These are phyloP conservation scores for Salvia miltiorrhiza DNA, from an alignment of 257 asterid genomes.

Conservation along the genomic window DNA sequence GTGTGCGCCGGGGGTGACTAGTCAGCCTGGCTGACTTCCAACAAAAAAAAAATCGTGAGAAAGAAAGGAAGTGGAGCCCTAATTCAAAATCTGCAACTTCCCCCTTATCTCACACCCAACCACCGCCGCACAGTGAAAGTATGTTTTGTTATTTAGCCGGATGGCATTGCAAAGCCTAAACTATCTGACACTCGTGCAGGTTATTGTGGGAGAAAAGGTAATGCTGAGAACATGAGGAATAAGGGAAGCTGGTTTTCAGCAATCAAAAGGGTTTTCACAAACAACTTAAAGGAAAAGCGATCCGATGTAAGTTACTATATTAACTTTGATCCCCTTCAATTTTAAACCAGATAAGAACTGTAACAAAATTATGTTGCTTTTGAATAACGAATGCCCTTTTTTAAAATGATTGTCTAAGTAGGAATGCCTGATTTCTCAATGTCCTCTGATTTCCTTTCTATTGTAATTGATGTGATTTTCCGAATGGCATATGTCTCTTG, in stretches of 20 bases:
- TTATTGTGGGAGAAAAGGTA: constrained; percentile 53
- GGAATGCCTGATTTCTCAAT: not conserved
- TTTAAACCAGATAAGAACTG: too few relatives aligned
- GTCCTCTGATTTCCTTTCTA: not conserved
- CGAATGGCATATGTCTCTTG: not conserved
- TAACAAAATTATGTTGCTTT: not conserved
- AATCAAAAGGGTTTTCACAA: constrained; percentile 74
- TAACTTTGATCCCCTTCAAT: too few relatives aligned
- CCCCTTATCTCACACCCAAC: too few relatives aligned
- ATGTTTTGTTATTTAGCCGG: not conserved
- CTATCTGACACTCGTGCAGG: too few relatives aligned
- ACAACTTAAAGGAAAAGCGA: constrained; percentile 66
- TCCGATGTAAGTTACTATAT: constrained; percentile 44
- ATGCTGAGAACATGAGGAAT: constrained; percentile 92
- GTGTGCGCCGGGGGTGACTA: too few relatives aligned
- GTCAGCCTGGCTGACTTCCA: too few relatives aligned
- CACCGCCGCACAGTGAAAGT: too few relatives aligned
- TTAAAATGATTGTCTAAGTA: not conserved
- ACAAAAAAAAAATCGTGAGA: too few relatives aligned
- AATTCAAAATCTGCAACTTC: too few relatives aligned
- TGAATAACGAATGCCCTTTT: not conserved
- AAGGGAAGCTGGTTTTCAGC: constrained; percentile 97
- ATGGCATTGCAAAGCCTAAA: not conserved
- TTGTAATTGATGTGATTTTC: not conserved
- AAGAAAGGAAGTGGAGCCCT: too few relatives aligned